Percentiles rank a stretch among this genome's conserved stretches.
Evolutionary conservation across 1,284 basidiomycete species (phyloP).

Genomic region (Marasmius sp.): DNA sequence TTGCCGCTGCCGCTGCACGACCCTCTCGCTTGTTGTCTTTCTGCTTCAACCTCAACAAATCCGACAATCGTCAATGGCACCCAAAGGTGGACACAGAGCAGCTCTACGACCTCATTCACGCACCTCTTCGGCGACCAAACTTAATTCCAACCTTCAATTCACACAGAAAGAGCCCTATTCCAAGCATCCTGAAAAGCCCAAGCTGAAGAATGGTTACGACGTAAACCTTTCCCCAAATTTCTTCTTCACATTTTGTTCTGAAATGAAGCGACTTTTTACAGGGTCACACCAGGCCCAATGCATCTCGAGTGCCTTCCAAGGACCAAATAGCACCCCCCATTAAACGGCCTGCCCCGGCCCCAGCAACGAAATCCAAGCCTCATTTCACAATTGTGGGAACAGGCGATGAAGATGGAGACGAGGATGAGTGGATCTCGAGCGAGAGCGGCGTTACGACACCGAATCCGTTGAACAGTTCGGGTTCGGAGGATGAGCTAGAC

Average conservation of each 20-base stretch:
- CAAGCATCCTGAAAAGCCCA: slow-evolving; percentile 48
- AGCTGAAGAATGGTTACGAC: slow-evolving; percentile 45
- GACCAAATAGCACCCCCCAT: slow-evolving; percentile 9
- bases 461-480: slow-evolving; percentile 44
- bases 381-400: slow-evolving; percentile 58
- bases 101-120: slow-evolving; percentile 61
- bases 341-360: slow-evolving; percentile 28
- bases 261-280: slow-evolving; percentile 19
- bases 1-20: not conserved
- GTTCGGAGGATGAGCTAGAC: slow-evolving; percentile 38
- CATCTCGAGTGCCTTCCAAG: slow-evolving; percentile 38
- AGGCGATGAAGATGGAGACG: slow-evolving; percentile 55
- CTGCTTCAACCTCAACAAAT: slow-evolving; percentile 22
- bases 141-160: slow-evolving; percentile 60
- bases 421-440: slow-evolving; percentile 73
- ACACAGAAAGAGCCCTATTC: slow-evolving; percentile 59
- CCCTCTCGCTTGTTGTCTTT: not conserved
- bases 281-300: slow-evolving; percentile 32
- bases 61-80: not conserved
- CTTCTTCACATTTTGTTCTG: slow-evolving; percentile 13
- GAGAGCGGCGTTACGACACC: slow-evolving; percentile 74
- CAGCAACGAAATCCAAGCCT: slow-evolving; percentile 43
- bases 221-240: slow-evolving; percentile 5
- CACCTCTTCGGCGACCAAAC: slow-evolving; percentile 57
- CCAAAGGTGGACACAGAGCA: slow-evolving; percentile 16